Base-by-base conservation (phyloP, 73 alveolate species). In the Stentor roeselii region DNA sequence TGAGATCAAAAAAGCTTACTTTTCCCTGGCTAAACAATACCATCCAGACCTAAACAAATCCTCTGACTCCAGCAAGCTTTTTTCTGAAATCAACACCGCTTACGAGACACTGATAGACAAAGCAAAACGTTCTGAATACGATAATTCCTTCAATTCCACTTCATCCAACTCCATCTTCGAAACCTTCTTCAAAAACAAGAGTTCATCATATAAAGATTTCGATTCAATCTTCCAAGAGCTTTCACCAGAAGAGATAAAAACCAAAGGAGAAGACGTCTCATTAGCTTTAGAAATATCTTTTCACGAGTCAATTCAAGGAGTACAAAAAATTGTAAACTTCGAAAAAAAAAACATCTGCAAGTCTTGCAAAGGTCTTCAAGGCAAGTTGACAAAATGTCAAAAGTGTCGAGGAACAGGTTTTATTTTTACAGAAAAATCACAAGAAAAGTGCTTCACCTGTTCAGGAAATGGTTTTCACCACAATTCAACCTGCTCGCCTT, bases 401-500 rank as follows among this genome's bases (percentile, higher is more conserved):
- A 6, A 6, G 6, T 50, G 67, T 50, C 6, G 21, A 50, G 67
- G 67, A 50, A 50, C 67, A 50, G 67, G 67, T 11, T 50, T 50
- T 50, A 21, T 21, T 50, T 50, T 11, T 50, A 50, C 6, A 11
- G 67, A 50, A 50, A 11, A 50, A 11, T 11, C 67, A 50, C n/a
- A n/a, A n/a, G n/a, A n/a, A n/a, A n/a, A n/a, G n/a, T n/a, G n/a
- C n/a, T n/a, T n/a, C n/a, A n/a, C n/a, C n/a, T n/a, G n/a, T n/a
- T n/a, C n/a, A n/a, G n/a, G n/a, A n/a, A n/a, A n/a, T n/a, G n/a
- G n/a, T n/a, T n/a, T n/a, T n/a, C n/a, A n/a, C n/a, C n/a, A n/a
- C n/a, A n/a, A n/a, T n/a, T n/a, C n/a, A n/a, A n/a, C n/a, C n/a
- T 93, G 93, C 2, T 60, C 93, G 11, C 78, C 95, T 31, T 92